Evolutionary conservation across 805 yeast genomes (phyloP).

Genomic region (Metschnikowia gruessii): DNA sequence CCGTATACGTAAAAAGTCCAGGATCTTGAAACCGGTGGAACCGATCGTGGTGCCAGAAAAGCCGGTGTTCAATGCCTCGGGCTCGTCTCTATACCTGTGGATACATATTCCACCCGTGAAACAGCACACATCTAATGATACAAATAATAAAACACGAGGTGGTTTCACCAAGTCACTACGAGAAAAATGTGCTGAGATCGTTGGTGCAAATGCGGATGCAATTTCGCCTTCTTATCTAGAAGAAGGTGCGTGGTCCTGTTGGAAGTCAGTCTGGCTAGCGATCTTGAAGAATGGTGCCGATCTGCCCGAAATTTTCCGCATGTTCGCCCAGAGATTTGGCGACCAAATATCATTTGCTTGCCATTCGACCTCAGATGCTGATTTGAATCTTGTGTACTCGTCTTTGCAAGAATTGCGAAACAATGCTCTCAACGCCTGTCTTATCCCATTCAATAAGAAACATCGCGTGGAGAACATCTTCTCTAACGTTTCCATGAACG

Average conservation of each 20-base stretch:
- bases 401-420: conserved; percentile 8
- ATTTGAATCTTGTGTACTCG: conserved; percentile 3
- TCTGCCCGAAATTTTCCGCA: conserved; percentile 27
- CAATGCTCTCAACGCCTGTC: conserved; percentile 15
- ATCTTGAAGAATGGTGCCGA: conserved; percentile 28
- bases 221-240: conserved; percentile 22
- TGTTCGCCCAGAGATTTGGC: conserved; percentile 27
- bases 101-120: conserved; percentile 9
- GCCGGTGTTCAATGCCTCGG: conserved; percentile 19
- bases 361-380: conserved; percentile 19
- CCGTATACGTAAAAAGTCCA: conserved; percentile 6
- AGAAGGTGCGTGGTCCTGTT: conserved; percentile 28
- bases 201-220: conserved; percentile 29
- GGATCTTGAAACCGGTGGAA: conserved; percentile 9
- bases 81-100: conserved; percentile 20
- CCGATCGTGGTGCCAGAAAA: conserved; percentile 3
- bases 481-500: conserved; percentile 26
- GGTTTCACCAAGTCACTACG: conserved; percentile 10
- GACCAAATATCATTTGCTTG: conserved; percentile 22
- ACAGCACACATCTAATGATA: not conserved
- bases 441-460: conserved; percentile 15
- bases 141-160: not conserved
- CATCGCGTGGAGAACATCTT: conserved; percentile 40
- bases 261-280: conserved; percentile 34
- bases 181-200: conserved; percentile 25